These are phyloP conservation scores for barley (Hordeum vulgare) DNA, from an alignment of 176 grass and related monocot species.

Conservation along the genomic window MorexV3_pseudomolecules_assembly NC_058524.1:33102892-33103391, in stretches of 20 bases:
- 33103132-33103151: background rate
- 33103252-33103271: background rate
- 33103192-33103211: no score
- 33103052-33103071: background rate
- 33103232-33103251: background rate
- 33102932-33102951: no score
- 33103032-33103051: background rate
- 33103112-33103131: background rate
- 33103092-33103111: background rate
- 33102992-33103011: background rate
- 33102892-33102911: no score
- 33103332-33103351: no score
- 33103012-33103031: background rate
- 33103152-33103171: background rate
- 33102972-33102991: no score
- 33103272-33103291: background rate
- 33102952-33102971: no score
- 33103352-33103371: no score
- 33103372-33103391: no score
- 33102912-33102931: no score
- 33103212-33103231: no score
- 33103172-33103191: background rate
- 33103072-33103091: background rate
- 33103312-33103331: no score
- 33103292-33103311: no score